These are phyloP conservation scores for Erodium moschatum DNA, from an alignment of 441 rosid species.

Conservation along the genomic window DNA sequence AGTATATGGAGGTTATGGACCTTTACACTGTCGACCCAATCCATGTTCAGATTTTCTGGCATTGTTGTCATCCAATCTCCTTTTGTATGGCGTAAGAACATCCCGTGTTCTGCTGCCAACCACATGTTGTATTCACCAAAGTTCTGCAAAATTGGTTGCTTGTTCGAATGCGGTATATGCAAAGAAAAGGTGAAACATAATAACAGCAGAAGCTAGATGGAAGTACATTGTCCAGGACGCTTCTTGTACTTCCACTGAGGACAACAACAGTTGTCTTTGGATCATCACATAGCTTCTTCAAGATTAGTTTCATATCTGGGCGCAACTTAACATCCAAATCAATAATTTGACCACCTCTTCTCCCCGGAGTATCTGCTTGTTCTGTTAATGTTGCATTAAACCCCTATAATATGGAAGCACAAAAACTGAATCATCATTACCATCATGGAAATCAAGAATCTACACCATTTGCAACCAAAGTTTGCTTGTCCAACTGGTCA, in stretches of 20 bases:
- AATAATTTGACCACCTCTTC: constrained; percentile 90
- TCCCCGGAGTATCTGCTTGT: constrained; percentile 72
- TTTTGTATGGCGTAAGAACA: constrained; percentile 73
- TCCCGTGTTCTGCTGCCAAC: constrained; percentile 98
- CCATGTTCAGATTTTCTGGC: constrained; percentile 97
- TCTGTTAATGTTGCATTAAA: constrained; percentile 94
- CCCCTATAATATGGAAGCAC: constrained; percentile 44
- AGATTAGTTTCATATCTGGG: constrained; percentile 56
- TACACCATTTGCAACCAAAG: no score
- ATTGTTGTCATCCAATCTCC: constrained; percentile 99
- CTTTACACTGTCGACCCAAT: constrained; percentile 95
- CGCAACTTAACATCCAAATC: constrained; percentile 95
- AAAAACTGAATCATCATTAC: background rate
- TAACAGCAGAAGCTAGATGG: background rate
- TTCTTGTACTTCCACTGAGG: constrained; percentile 11
- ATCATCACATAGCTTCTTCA: constrained; percentile 56
- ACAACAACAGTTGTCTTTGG: constrained; percentile 10
- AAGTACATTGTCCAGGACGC: constrained; percentile 8
- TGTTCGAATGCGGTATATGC: background rate
- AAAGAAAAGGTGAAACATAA: background rate
- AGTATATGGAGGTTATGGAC: background rate
- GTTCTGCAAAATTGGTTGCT: constrained; percentile 46
- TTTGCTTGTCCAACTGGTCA: no score
- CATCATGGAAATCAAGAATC: background rate
- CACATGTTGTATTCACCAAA: constrained; percentile 76